phyloP scores from a whole-genome alignment of 345 rosid genomes.

The Moringa oleifera region DNA sequence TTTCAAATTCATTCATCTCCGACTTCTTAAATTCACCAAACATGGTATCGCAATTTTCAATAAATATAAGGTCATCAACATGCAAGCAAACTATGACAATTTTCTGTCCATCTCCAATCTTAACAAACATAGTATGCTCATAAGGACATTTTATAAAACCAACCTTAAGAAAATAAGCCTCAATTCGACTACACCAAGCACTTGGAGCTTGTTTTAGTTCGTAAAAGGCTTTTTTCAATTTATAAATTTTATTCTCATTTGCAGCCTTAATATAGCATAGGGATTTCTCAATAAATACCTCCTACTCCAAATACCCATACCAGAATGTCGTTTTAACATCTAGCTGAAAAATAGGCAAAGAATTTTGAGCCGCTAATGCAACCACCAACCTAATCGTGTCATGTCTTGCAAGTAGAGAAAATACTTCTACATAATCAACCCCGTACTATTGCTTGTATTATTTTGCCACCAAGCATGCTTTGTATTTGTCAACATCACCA shows the following conservation, averaged over 20 bases:
- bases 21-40: too few species aligned
- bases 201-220: not conserved
- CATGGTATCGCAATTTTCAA: too few species aligned
- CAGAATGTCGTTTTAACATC: constrained; percentile 4
- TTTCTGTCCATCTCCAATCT: not conserved
- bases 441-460: not conserved
- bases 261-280: not conserved
- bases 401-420: not conserved
- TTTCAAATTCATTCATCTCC: too few species aligned
- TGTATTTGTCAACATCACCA: not conserved
- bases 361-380: not conserved
- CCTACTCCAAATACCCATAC: not conserved
- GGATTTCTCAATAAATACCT: not conserved
- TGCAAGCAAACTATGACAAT: not conserved
- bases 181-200: constrained; percentile 1
- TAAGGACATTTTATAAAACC: not conserved
- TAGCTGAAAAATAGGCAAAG: not conserved
- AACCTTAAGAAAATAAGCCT: not conserved
- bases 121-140: not conserved
- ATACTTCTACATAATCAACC: not conserved
- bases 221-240: not conserved
- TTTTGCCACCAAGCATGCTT: not conserved
- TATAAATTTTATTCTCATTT: not conserved
- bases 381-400: not conserved
- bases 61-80: too few species aligned